These are phyloP conservation scores for Chlorencoelia australis DNA, from an alignment of 2,329 filamentous ascomycete species.

Conservation along the genomic window DNA sequence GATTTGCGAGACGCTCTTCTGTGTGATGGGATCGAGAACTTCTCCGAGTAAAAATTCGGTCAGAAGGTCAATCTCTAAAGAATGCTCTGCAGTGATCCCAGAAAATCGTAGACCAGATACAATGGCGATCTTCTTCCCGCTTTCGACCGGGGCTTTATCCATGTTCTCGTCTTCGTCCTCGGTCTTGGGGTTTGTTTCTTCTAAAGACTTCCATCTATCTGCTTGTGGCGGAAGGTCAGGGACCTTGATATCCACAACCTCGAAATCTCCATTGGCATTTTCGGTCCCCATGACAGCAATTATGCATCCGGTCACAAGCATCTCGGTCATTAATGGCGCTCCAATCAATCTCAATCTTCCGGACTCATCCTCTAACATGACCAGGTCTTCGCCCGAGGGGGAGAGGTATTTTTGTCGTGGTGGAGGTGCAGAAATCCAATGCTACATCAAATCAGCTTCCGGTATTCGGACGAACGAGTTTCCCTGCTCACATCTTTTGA, in stretches of 20 bases:
- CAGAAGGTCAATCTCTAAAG: conserved; percentile 65
- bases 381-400: conserved; percentile 48
- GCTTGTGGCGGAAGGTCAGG: conserved; percentile 80
- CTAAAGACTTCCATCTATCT: conserved; percentile 63
- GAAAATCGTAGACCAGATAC: conserved; percentile 83
- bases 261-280: conserved; percentile 83
- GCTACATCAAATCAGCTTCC: conserved; percentile 36
- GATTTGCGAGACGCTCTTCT: conserved; percentile 55
- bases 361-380: conserved; percentile 93
- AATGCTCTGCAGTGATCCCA: conserved; percentile 60
- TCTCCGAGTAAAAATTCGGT: conserved; percentile 85
- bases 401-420: conserved; percentile 65
- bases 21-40: conserved; percentile 49
- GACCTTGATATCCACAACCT: conserved; percentile 81
- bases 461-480: not conserved
- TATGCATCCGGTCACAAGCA: conserved; percentile 87
- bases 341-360: conserved; percentile 77
- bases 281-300: conserved; percentile 93
- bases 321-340: conserved; percentile 51
- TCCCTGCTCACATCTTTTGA: conserved; percentile 64
- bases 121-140: conserved; percentile 59
- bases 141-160: conserved; percentile 42
- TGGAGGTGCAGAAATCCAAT: conserved; percentile 79
- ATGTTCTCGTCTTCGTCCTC: conserved; percentile 42
- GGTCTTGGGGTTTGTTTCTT: conserved; percentile 32